These are phyloP conservation scores for Trichoderma reesei DNA, from an alignment of 495 filamentous ascomycete genomes.

Conservation along the genomic window DNA sequence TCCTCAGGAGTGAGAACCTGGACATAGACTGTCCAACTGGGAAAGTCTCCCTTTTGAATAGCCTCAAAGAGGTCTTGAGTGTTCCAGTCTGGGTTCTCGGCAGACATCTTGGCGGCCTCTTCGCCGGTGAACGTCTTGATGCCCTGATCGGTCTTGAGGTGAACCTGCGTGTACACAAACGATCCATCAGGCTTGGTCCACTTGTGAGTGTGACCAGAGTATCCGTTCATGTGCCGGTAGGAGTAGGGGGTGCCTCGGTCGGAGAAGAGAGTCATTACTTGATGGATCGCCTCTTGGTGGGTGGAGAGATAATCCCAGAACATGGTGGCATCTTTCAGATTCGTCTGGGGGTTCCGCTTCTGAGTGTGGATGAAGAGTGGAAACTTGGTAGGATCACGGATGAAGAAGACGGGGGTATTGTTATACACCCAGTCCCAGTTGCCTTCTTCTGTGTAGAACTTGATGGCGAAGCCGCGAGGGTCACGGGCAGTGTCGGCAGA, in stretches of 20 bases:
- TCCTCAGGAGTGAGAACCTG: slow-evolving; percentile 62
- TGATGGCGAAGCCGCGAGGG: slow-evolving; percentile 52
- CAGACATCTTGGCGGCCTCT: slow-evolving; percentile 50
- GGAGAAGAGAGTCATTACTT: slow-evolving; percentile 62
- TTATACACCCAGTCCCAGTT: slow-evolving; percentile 51
- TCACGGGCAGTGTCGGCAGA: slow-evolving; percentile 46
- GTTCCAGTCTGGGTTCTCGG: slow-evolving; percentile 60
- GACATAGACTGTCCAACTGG: slow-evolving; percentile 62
- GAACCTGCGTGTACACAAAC: slow-evolving; percentile 34
- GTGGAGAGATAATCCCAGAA: slow-evolving; percentile 70
- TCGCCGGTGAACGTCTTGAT: slow-evolving; percentile 53
- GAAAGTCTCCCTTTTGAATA: slow-evolving; percentile 54
- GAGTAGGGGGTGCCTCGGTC: slow-evolving; percentile 62
- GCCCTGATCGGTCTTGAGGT: slow-evolving; percentile 57
- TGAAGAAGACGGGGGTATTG: slow-evolving; percentile 51
- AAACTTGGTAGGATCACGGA: slow-evolving; percentile 52
- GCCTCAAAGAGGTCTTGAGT: slow-evolving; percentile 63
- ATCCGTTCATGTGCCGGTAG: slow-evolving; percentile 63
- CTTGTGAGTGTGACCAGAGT: slow-evolving; percentile 40
- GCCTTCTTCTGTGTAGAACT: slow-evolving; percentile 51
- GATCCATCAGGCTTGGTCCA: slow-evolving; percentile 32
- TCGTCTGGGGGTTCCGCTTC: slow-evolving; percentile 57
- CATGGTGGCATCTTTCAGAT: slow-evolving; percentile 59
- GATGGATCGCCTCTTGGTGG: slow-evolving; percentile 55
- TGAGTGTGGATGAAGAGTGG: slow-evolving; percentile 58